phyloP scores from a whole-genome alignment of 352 stramenopile genomes.

The Globisporangium radiosum region DNA sequence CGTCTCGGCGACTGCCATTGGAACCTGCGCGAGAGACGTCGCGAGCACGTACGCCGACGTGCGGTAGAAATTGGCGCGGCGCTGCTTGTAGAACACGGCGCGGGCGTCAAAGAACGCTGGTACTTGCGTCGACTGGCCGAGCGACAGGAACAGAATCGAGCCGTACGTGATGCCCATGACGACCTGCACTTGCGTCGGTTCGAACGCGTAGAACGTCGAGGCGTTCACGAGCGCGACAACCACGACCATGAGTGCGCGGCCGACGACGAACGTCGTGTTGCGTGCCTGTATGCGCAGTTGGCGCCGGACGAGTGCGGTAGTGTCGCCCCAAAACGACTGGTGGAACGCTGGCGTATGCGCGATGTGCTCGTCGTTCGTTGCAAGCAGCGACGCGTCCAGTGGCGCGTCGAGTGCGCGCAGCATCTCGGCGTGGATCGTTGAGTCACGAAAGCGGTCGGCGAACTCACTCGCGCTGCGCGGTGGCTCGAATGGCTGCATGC shows the following conservation, averaged over 20 bases:
- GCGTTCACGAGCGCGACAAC: conserved; percentile 33
- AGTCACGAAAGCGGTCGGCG: conserved; percentile 23
- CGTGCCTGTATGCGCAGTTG: conserved; percentile 53
- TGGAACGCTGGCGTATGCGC: conserved; percentile 34
- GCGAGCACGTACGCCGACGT: conserved; percentile 55
- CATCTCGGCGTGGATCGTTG: conserved; percentile 23
- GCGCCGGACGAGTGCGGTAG: conserved; percentile 29
- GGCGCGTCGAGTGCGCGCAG: conserved; percentile 20
- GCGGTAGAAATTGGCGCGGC: conserved; percentile 69
- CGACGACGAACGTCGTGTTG: conserved; percentile 40
- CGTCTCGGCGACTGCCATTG: conserved; percentile 46
- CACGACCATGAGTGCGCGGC: conserved; percentile 31
- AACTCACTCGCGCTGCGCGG: conserved; percentile 27
- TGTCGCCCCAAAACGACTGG: conserved; percentile 30
- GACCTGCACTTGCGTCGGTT: conserved; percentile 27
- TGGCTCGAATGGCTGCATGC: conserved; percentile 12
- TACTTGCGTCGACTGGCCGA: conserved; percentile 68
- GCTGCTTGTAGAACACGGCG: conserved; percentile 79
- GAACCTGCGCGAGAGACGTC: conserved; percentile 53
- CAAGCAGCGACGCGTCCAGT: conserved; percentile 16
- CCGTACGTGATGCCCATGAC: conserved; percentile 74
- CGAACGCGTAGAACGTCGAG: conserved; percentile 38
- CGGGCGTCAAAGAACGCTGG: conserved; percentile 61
- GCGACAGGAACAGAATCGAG: conserved; percentile 60
- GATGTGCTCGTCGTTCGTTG: conserved; percentile 24